These are phyloP conservation scores for Fusarium sp. DNA, from an alignment of 2,329 filamentous ascomycete genomes.

Conservation along the genomic window DNA sequence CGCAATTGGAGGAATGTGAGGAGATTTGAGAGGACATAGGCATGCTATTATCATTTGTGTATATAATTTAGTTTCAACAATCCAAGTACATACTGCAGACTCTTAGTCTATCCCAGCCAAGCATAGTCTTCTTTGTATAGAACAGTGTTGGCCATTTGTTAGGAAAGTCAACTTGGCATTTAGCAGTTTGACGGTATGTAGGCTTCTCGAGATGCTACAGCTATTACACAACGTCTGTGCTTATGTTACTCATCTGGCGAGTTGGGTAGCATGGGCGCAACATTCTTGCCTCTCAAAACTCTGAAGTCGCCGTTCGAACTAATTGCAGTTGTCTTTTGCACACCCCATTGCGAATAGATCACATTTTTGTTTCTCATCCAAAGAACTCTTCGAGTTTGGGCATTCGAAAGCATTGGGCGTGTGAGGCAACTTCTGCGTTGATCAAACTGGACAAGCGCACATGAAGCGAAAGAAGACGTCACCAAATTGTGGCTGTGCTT, in stretches of 20 bases:
- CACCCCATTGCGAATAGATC: not conserved
- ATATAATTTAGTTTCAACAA: not conserved
- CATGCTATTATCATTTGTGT: not conserved
- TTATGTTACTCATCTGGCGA: not conserved
- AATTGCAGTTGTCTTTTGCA: not conserved
- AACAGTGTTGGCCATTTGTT: not conserved
- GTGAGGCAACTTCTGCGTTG: not conserved
- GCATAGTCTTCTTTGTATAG: not conserved
- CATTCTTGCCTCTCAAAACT: not conserved
- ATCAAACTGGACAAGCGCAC: not conserved
- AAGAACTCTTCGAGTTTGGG: not conserved
- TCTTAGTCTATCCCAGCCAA: not conserved
- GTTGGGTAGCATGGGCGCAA: not conserved
- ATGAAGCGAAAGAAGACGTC: not conserved
- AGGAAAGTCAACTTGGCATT: not conserved
- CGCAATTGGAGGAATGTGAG: not conserved
- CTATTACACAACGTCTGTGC: not conserved
- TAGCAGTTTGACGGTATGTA: not conserved
- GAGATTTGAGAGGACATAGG: not conserved
- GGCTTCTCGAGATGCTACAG: not conserved
- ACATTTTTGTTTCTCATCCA: not conserved
- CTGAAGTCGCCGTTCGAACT: not conserved
- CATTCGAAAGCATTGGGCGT: not conserved
- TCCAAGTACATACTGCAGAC: not conserved
- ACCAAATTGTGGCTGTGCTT: not conserved